phyloP scores from a whole-genome alignment of 345 rosid species.

The Heritiera fomes region DNA sequence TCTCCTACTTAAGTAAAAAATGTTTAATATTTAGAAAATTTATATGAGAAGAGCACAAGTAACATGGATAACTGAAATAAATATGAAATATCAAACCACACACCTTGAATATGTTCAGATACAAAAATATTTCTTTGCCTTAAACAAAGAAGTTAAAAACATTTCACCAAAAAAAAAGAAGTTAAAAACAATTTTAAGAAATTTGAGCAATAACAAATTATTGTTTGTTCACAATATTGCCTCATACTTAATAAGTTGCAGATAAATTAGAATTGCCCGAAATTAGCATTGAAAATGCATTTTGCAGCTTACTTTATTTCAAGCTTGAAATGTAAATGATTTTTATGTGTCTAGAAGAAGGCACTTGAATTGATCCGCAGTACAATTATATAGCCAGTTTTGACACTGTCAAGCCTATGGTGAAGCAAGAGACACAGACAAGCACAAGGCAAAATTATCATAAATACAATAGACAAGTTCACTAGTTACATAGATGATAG shows the following conservation, averaged over 20 bases:
- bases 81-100: slow-evolving; percentile 1
- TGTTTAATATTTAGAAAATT: not conserved
- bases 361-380: not conserved
- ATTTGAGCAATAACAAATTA: not conserved
- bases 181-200: not conserved
- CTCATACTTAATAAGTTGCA: not conserved
- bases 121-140: not conserved
- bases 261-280: not conserved
- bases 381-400: not conserved
- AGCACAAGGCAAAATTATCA: too few species aligned
- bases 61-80: not conserved
- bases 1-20: not conserved
- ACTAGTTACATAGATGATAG: not conserved
- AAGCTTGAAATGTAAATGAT: not conserved
- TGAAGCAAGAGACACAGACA: not conserved
- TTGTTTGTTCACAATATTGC: not conserved
- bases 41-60: not conserved
- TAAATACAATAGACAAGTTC: not conserved
- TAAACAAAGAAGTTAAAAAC: not conserved
- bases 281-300: not conserved
- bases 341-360: not conserved
- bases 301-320: not conserved
- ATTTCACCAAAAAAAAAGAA: too few species aligned
- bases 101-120: not conserved
- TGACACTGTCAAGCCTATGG: not conserved